Evolutionary conservation across 2,329 filamentous ascomycete species (phyloP), one percentile per base, ranked within the genome.

Genomic region (Cylindrodendrum hubeiense): DNA sequence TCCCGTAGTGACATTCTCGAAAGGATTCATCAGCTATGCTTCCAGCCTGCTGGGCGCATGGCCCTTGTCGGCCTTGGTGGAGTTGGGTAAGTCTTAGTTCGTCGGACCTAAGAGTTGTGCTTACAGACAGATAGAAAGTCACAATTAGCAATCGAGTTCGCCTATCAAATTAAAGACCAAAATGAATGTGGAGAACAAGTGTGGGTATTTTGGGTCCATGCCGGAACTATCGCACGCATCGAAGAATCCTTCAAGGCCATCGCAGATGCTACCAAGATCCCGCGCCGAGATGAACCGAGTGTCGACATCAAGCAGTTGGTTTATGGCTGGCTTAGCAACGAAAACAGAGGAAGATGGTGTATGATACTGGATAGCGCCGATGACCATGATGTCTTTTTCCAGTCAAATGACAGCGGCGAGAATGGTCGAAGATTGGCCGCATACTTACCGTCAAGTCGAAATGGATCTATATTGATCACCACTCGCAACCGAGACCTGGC

Each of bases 131-230:
- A 24, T 13, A 67, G 61, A 5, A 67, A 67, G 62, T 67, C 61
- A 9, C 60, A 61, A 17, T 19, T 67, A 15, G 61, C 57, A 15
- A 67, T 61, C 8, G 22, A 67, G 5, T 61, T 50, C 30, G 65
- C 65, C 7, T 28, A 67, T 28, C 49, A 21, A 17, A 7, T 59
- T 15, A 52, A 49, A 19, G 24, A 67, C n/a, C n/a, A n/a, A n/a
- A n/a, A n/a, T n/a, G n/a, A n/a, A n/a, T n/a, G n/a, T n/a, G n/a
- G n/a, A n/a, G n/a, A n/a, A n/a, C n/a, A n/a, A n/a, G n/a, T n/a
- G 9, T 58, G 37, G 7, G 49, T 67, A 0, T 67, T 67, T 26
- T 67, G 61, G 65, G 53, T 61, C 1, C 44, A 62, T 22, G 56
- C 60, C 4, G 59, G 65, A 26, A 61, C 60, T 2, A 10, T 9